Evolutionary conservation across 2,329 filamentous ascomycete genomes (phyloP).

Genomic region (Cercospora sojina): DNA sequence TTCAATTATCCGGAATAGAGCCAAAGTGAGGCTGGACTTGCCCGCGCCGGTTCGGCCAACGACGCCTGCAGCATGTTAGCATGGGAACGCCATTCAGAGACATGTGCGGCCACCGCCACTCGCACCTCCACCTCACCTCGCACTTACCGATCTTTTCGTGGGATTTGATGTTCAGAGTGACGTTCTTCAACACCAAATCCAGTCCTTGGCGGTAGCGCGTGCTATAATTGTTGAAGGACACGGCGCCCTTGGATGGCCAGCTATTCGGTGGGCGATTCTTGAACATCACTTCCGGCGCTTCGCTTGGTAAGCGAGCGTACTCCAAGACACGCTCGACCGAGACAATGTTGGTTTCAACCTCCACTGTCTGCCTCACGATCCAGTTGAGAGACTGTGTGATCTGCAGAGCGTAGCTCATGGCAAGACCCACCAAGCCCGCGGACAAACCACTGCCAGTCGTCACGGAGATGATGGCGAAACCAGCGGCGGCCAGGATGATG

Average conservation of each 20-base stretch:
- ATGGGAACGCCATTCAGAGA: neutral
- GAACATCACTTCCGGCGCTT: conserved; percentile 90
- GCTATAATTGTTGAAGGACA: conserved; percentile 91
- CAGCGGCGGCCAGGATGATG: conserved; percentile 84
- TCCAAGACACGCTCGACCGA: conserved; percentile 97
- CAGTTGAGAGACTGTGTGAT: conserved; percentile 98
- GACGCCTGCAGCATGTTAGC: conserved; percentile 58
- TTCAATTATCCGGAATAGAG: conserved; percentile 95
- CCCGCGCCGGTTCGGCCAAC: conserved; percentile 94
- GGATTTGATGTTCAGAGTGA: conserved; percentile 88
- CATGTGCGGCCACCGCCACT: neutral
- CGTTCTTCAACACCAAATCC: conserved; percentile 88
- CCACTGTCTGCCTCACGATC: conserved; percentile 97
- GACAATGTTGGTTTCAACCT: conserved; percentile 99
- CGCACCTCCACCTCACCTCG: conserved; percentile 39
- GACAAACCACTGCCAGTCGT: conserved; percentile 63
- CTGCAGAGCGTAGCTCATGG: conserved; percentile 95
- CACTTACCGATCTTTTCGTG: conserved; percentile 80
- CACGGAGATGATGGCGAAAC: conserved; percentile 79
- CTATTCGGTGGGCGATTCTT: conserved; percentile 81
- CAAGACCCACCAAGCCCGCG: conserved; percentile 79
- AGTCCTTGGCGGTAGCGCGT: conserved; percentile 87
- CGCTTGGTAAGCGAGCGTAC: conserved; percentile 85
- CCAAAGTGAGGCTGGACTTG: conserved; percentile 89
- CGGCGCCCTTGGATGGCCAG: conserved; percentile 86